phyloP scores from a whole-genome alignment of 2,329 filamentous ascomycete genomes.

The Cucurbitaria berberidis region DNA sequence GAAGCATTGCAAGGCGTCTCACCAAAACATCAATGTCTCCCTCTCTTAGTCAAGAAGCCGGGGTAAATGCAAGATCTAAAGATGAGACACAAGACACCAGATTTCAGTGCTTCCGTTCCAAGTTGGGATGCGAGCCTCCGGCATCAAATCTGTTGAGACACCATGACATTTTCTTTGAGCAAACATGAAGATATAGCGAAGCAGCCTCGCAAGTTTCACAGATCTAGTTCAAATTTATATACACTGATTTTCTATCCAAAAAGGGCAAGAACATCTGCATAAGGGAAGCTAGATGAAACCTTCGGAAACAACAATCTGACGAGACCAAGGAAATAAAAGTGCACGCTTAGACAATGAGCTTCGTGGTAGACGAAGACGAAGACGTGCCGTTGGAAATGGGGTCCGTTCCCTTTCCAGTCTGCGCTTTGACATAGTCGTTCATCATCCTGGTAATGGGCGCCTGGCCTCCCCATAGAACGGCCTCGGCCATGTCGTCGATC shows the following conservation, averaged over 20 bases:
- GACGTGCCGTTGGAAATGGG: conserved; percentile 8
- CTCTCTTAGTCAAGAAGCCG: background rate
- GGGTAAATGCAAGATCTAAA: background rate
- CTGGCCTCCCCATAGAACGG: conserved; percentile 36
- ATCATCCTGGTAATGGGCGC: conserved; percentile 44
- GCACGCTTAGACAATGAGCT: conserved; percentile 4
- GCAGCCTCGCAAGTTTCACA: background rate
- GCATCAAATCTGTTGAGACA: background rate
- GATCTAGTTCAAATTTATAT: background rate
- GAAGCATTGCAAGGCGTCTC: background rate
- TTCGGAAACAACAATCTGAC: background rate
- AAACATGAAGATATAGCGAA: too few species aligned
- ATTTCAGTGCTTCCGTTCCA: background rate
- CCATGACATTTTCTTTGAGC: background rate
- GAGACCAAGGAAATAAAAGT: background rate
- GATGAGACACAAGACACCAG: background rate
- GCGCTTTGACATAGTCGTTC: conserved; percentile 39
- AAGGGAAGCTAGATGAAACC: background rate
- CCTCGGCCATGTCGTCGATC: conserved; percentile 40
- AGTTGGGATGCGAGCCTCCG: background rate
- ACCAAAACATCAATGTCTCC: too few species aligned
- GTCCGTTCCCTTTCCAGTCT: conserved; percentile 25
- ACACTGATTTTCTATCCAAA: background rate
- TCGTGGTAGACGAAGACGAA: background rate
- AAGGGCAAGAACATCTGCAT: background rate